Evolutionary conservation across 192 early-diverging fungal genomes (phyloP).

Genomic region (Coemansia sp.): DNA sequence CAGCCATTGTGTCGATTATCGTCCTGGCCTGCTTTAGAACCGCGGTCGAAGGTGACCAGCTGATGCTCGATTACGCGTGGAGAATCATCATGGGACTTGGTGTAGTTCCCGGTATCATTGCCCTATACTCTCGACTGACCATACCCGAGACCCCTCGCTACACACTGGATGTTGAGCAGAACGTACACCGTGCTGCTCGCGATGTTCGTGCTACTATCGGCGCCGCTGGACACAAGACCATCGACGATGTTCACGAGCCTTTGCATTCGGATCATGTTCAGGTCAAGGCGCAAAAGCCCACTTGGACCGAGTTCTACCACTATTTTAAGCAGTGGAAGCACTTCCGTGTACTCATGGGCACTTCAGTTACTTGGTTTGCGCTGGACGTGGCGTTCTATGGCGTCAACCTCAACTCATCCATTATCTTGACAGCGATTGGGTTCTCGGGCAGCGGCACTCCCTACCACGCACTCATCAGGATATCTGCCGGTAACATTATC

Average conservation of each 20-base stretch:
- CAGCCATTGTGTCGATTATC: conserved; percentile 73
- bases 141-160: conserved; percentile 96
- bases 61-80: conserved; percentile 84
- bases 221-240: conserved; percentile 8
- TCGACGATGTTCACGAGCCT: conserved; percentile 40
- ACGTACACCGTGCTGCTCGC: conserved; percentile 42
- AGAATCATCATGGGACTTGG: conserved; percentile 85
- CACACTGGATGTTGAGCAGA: conserved; percentile 72
- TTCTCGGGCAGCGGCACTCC: conserved; percentile 52
- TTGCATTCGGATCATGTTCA: conserved; percentile 50
- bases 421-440: conserved; percentile 71
- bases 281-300: conserved; percentile 24
- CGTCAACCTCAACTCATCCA: conserved; percentile 76
- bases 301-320: conserved; percentile 61
- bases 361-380: conserved; percentile 74
- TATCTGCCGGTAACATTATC: conserved; percentile 86
- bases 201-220: conserved; percentile 39
- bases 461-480: conserved; percentile 64
- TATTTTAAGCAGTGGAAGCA: conserved; percentile 85
- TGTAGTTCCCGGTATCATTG: conserved; percentile 74
- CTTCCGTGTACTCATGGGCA: conserved; percentile 74
- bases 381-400: conserved; percentile 83
- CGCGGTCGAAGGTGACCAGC: conserved; percentile 62
- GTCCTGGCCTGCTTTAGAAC: conserved; percentile 71
- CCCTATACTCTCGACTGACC: conserved; percentile 89